Evolutionary conservation across 169 alveolate species (phyloP).

Genomic region (Cryptosporidium ryanae): DNA sequence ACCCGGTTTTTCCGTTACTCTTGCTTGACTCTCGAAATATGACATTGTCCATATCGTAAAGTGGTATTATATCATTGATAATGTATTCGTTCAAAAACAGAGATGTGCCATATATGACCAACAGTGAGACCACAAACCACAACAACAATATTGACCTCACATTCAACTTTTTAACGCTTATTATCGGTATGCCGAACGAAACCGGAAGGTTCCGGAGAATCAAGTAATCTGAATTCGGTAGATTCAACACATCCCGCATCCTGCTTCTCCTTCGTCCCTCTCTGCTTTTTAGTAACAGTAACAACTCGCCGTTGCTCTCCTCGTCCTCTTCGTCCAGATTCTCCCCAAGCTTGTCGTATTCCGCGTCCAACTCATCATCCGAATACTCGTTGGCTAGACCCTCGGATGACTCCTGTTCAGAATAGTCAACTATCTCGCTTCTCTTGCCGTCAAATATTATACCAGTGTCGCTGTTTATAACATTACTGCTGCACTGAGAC

Average conservation of each 20-base stretch:
- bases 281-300: conserved; percentile 2
- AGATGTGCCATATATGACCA: background rate
- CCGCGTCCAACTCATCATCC: background rate
- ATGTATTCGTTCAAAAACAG: conserved; percentile 30
- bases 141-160: conserved; percentile 26
- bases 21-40: background rate
- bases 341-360: conserved; percentile 9
- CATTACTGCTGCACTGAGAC: background rate
- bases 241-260: conserved; percentile 5
- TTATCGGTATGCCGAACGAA: conserved; percentile 49
- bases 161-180: conserved; percentile 34
- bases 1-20: background rate
- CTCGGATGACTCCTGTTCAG: background rate
- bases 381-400: background rate
- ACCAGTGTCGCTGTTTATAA: too few relatives aligned
- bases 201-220: conserved; percentile 27
- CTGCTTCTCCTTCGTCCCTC: background rate
- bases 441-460: background rate
- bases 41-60: conserved; percentile 4
- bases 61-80: conserved; percentile 45
- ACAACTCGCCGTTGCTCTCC: conserved; percentile 12
- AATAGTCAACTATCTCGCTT: background rate
- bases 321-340: conserved; percentile 24
- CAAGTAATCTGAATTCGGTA: conserved; percentile 48
- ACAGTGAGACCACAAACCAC: conserved; percentile 8